phyloP scores from a whole-genome alignment of 2,329 filamentous ascomycete species.

The Leptographium wingfieldii region DNA sequence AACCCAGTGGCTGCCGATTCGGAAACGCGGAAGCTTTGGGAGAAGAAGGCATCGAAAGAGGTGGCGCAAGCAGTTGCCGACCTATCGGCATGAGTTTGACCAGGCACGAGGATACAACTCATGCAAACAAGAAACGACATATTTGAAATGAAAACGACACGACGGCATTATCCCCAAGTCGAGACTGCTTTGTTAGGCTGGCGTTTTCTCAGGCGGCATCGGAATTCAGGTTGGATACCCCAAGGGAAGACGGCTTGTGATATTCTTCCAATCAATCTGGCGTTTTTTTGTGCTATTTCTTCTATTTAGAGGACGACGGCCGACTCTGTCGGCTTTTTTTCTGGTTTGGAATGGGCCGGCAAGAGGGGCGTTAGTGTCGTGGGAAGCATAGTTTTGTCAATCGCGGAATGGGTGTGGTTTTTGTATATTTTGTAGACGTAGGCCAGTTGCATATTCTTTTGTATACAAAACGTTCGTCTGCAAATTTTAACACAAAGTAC shows the following conservation, averaged over 20 bases:
- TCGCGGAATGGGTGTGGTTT: background rate
- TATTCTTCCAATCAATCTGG: background rate
- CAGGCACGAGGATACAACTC: slow-evolving; percentile 38
- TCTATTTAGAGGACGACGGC: background rate
- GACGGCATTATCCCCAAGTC: slow-evolving; percentile 4
- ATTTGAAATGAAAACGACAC: slow-evolving; percentile 4
- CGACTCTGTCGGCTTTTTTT: background rate
- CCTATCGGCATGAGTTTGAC: slow-evolving; percentile 28
- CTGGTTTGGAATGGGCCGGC: background rate
- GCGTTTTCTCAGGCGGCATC: slow-evolving; percentile 5
- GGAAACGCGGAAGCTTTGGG: slow-evolving; percentile 55
- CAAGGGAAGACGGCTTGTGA: background rate
- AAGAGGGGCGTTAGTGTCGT: background rate
- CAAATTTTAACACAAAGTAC: background rate
- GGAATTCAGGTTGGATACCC: slow-evolving; percentile 5
- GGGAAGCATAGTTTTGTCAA: background rate
- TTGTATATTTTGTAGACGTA: background rate
- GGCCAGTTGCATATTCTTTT: background rate
- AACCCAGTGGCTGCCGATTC: slow-evolving; percentile 48
- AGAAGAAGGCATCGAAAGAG: slow-evolving; percentile 64
- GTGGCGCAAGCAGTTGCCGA: slow-evolving; percentile 61
- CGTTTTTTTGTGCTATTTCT: background rate
- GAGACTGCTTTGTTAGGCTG: slow-evolving; percentile 2
- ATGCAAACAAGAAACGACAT: slow-evolving; percentile 9
- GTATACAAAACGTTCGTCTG: background rate